A percentile compares a stretch with the other conserved stretches of the same genome.
phyloP scores from a whole-genome alignment of 2,329 filamentous ascomycete genomes.

The Zymoseptoria ardabiliae region DNA sequence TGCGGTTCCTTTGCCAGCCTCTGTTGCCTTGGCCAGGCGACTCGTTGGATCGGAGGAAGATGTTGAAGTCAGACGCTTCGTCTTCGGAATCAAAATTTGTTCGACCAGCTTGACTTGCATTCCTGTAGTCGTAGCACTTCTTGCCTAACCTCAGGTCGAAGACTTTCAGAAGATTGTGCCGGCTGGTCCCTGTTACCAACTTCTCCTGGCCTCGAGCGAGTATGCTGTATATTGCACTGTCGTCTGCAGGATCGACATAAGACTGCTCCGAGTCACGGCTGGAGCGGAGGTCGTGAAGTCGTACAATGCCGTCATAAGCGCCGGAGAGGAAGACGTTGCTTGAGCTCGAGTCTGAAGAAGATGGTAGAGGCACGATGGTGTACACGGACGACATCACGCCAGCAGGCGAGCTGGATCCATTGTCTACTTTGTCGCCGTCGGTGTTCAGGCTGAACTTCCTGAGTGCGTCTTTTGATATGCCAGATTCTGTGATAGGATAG shows the following conservation, averaged over 20 bases:
- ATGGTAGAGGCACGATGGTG: constrained; percentile 37
- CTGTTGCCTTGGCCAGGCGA: constrained; percentile 17
- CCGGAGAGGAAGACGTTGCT: constrained; percentile 53
- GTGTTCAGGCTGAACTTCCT: constrained; percentile 34
- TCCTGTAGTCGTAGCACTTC: constrained; percentile 27
- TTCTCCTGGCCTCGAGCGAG: constrained; percentile 49
- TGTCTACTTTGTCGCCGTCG: constrained; percentile 14
- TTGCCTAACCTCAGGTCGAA: constrained; percentile 52
- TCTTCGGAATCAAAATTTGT: background rate
- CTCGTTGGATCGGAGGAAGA: constrained; percentile 37
- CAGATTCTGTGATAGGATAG: constrained; percentile 43
- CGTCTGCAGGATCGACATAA: constrained; percentile 51
- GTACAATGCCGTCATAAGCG: constrained; percentile 50
- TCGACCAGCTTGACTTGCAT: constrained; percentile 8
- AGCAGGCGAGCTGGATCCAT: constrained; percentile 16
- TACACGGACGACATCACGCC: constrained; percentile 38
- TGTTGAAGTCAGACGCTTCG: constrained; percentile 32
- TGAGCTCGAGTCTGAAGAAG: constrained; percentile 20
- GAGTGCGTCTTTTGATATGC: constrained; percentile 33
- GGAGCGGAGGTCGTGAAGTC: constrained; percentile 55
- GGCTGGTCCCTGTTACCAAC: constrained; percentile 50
- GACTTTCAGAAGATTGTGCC: constrained; percentile 53
- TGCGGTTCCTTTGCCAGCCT: constrained; percentile 19
- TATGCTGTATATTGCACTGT: constrained; percentile 53
- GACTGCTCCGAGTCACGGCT: constrained; percentile 38